Evolutionary conservation across 345 rosid species (phyloP), one percentile per base, ranked within the genome.

Genomic region (Eutrema heterophyllum): DNA sequence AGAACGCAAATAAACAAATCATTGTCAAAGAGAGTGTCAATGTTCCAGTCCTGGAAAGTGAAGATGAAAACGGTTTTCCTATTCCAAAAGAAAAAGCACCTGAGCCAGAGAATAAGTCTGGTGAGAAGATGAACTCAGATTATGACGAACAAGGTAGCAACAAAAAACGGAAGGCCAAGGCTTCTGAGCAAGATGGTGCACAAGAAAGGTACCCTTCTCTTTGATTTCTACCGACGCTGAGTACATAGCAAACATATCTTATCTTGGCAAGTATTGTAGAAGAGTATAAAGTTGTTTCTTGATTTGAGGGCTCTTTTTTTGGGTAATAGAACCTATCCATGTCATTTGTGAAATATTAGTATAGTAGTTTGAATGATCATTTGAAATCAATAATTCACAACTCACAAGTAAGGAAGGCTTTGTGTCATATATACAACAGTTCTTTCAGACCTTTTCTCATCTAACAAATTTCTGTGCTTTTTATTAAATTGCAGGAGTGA

Each of bases 21-120:
- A 77, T 81, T 80, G 72, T 60, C 36, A 83, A 40, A 40, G 72
- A 76, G 76, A 83, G 58, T 33, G 70, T 27, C 24, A 44, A 48
- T 66, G 78, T 48, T 10, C 64, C 83, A 8, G 82, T 80, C 72
- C 39, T 89, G 74, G 98, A 86, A 82, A 89, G 91, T 56, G 98
- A 96, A 78, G 97, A 92, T 74, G 98, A 92, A 88, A 97, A 96
- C 56, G 98, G 99, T 40, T 82, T 96, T 60, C 97, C 93, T n/a
- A 80, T 86, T 77, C 72, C 83, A 71, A 61, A 67, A 60, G 73
- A 5, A 36, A 9, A 72, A 59, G n/a, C 61, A 27, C 59, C 61
- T 71, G 74, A 72, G 26, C 55, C 54, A 7, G 72, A 64, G 72
- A 72, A 36, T 12, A 78, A 67, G 43, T 49, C 64, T 72, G 57